Conservation (phyloP, 208 protist genomes). For the Wallacemonas rigidus region DNA sequence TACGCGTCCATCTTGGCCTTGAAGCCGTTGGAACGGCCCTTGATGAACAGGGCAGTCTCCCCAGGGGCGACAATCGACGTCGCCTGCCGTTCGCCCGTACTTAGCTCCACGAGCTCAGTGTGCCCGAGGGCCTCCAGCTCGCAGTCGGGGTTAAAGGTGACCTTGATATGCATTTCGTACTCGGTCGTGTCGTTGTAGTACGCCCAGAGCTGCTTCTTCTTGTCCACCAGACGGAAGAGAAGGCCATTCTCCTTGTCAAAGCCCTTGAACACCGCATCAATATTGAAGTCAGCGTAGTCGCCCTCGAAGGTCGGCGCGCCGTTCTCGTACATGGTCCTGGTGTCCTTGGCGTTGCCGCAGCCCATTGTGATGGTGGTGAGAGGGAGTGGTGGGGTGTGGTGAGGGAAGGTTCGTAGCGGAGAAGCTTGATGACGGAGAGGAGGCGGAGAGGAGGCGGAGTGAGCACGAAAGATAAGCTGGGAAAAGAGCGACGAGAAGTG, state of each 20-base stretch:
- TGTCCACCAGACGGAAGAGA: conserved; percentile 75
- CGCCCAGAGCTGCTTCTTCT: conserved; percentile 44
- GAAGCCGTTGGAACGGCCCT: conserved; percentile 64
- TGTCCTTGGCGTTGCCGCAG: conserved; percentile 30
- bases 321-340: conserved; percentile 31
- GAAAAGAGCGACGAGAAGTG: neutral
- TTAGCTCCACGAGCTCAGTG: conserved; percentile 42
- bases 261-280: conserved; percentile 43
- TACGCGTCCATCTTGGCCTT: conserved; percentile 46
- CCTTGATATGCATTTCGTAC: conserved; percentile 73
- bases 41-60: conserved; percentile 61
- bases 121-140: conserved; percentile 54
- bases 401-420: conserved; percentile 12
- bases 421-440: conserved; percentile 13
- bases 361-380: conserved; percentile 33
- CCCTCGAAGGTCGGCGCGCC: conserved; percentile 47
- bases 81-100: conserved; percentile 38
- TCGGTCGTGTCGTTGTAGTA: conserved; percentile 83
- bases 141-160: conserved; percentile 56
- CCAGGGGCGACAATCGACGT: conserved; percentile 61
- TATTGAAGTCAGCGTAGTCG: conserved; percentile 12
- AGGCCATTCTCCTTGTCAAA: conserved; percentile 76
- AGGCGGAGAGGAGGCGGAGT: neutral
- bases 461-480: neutral
- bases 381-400: neutral